phyloP scores from a whole-genome alignment of 1,139 yeast species.

The Pichia sp. region DNA sequence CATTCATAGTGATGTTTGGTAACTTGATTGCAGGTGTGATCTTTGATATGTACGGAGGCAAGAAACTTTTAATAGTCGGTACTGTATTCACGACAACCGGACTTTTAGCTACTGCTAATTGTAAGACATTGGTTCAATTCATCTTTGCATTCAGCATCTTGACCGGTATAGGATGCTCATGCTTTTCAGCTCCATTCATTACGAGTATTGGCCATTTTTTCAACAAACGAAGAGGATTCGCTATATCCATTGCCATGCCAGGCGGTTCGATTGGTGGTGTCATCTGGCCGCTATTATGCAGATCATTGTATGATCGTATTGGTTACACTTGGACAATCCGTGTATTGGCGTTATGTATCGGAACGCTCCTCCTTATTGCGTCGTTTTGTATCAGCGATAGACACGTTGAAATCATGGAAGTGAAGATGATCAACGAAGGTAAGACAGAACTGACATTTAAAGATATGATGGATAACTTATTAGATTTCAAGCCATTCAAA shows the following conservation, averaged over 20 bases:
- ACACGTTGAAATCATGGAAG: conserved; percentile 12
- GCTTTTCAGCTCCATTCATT: conserved; percentile 57
- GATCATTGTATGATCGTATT: conserved; percentile 48
- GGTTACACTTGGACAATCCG: conserved; percentile 67
- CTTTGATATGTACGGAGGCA: conserved; percentile 62
- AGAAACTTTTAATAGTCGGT: conserved; percentile 45
- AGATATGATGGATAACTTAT: too few species aligned
- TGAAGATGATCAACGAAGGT: too few species aligned
- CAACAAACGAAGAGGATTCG: conserved; percentile 54
- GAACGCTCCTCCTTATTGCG: conserved; percentile 41
- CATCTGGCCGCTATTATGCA: conserved; percentile 57
- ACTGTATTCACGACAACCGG: conserved; percentile 48
- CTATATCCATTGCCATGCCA: conserved; percentile 63
- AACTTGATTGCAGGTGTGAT: conserved; percentile 59
- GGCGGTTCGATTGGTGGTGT: conserved; percentile 66
- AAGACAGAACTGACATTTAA: too few species aligned
- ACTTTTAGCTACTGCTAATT: conserved; percentile 53
- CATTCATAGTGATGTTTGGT: conserved; percentile 55
- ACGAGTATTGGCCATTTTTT: conserved; percentile 62
- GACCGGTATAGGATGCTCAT: conserved; percentile 58
- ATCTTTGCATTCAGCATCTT: conserved; percentile 54
- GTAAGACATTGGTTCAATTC: conserved; percentile 55
- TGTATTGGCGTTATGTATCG: conserved; percentile 48
- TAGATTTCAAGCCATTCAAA: conserved; percentile 27
- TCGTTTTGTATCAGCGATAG: conserved; percentile 49